A percentile compares a stretch with the other conserved stretches of the same genome.
These are phyloP conservation scores for Centrapalus pauciflorus DNA, from an alignment of 129 eudicot species.

Conservation along the genomic window DNA sequence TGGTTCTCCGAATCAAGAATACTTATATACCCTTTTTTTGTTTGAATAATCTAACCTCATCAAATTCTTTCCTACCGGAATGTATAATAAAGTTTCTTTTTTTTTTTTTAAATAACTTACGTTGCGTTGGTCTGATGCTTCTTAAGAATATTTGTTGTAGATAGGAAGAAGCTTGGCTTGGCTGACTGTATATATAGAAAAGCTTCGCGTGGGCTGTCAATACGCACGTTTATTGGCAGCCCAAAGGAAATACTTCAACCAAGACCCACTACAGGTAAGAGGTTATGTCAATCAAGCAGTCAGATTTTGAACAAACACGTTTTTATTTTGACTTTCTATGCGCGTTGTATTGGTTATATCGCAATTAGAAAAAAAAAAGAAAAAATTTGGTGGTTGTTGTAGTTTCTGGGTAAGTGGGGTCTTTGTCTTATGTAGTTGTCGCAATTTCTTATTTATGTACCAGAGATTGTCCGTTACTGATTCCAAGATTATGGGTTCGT, in stretches of 20 bases:
- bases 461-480: slow-evolving; percentile 28
- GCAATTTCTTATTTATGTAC: slow-evolving; percentile 11
- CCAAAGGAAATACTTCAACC: slow-evolving; percentile 23
- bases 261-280: slow-evolving; percentile 34
- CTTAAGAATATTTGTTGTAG: slow-evolving; percentile 9
- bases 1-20: slow-evolving; percentile 5
- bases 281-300: slow-evolving; percentile 6
- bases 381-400: slow-evolving; percentile 7
- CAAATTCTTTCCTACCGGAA: slow-evolving; percentile 7
- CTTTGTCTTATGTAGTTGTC: slow-evolving; percentile 18
- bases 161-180: slow-evolving; percentile 30
- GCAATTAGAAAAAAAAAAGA: too few species aligned
- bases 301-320: slow-evolving; percentile 19
- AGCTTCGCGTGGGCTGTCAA: slow-evolving; percentile 39
- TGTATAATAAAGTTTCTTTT: not conserved
- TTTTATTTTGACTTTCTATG: slow-evolving; percentile 16
- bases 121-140: slow-evolving; percentile 8
- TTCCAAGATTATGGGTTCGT: slow-evolving; percentile 57
- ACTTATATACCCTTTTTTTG: slow-evolving; percentile 6
- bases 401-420: slow-evolving; percentile 14
- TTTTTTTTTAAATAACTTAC: not conserved
- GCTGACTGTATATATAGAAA: slow-evolving; percentile 18
- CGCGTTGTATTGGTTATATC: slow-evolving; percentile 5
- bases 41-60: not conserved
- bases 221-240: slow-evolving; percentile 45